Evolutionary conservation across 2,329 filamentous ascomycete genomes (phyloP), one percentile per base, ranked within the genome.

Genomic region (Ambrosiella cleistominuta): DNA sequence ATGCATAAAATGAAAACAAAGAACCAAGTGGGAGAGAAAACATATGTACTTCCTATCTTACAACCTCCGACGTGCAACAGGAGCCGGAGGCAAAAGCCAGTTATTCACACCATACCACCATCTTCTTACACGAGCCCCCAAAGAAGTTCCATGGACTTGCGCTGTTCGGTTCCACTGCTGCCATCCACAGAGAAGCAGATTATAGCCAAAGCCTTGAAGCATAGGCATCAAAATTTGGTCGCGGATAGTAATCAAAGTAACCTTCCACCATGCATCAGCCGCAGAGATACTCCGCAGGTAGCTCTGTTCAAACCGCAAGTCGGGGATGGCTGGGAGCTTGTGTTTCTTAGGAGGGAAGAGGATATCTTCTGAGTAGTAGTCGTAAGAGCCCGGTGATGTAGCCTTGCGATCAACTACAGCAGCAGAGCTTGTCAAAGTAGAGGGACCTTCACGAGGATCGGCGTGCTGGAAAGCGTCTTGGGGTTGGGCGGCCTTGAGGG

Each of bases 31-130:
- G 13, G 8, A 17, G 7, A 12, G 12, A 44, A 51, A 17, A 42
- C 9, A 44, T 15, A n/a, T 9, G 17, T 39, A 15, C 35, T 36
- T n/a, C 19, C 7, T 17, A 15, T 19, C 13, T 27, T 56, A 61
- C 39, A 58, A 44, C 57, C 59, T 58, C 52, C 56, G 61, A 27
- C 45, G 59, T 37, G 49, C 51, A 57, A 56, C 60, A 27, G 60
- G 53, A 9, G 45, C 52, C 3, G 66, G 62, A 11, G 85, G 84
- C 59, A 91, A 70, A 54, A 77, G 75, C 93, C 93, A 97, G 66
- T 94, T 88, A 67, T 97, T 97, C 15, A 95, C 86, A 19, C 79
- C 80, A 74, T 88, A 96, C 91, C 93, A 98, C 93, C 91, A 97
- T 63, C 89, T 77, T 64, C 93, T 77, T 54, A 93, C 72, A 63